phyloP scores from a whole-genome alignment of 2,329 filamentous ascomycete genomes.

The Graphilbum sp. region DNA sequence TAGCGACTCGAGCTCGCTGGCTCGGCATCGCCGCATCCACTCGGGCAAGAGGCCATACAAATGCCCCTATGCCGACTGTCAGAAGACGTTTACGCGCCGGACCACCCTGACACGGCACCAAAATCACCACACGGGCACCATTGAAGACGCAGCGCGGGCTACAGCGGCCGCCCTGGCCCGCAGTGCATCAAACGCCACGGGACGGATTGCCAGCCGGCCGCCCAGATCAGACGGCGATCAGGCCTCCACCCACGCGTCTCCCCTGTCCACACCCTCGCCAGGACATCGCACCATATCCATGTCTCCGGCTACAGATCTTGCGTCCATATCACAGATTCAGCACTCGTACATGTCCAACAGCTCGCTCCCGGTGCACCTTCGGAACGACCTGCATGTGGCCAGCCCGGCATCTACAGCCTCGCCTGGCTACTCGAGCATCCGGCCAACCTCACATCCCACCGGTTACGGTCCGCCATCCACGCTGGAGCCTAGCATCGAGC shows the following conservation, averaged over 20 bases:
- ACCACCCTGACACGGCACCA: conserved; percentile 92
- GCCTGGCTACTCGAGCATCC: conserved; percentile 37
- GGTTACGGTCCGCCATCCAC: conserved; percentile 71
- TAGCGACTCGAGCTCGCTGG: conserved; percentile 87
- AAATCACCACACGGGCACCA: conserved; percentile 87
- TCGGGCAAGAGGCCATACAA: conserved; percentile 94
- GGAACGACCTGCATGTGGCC: conserved; percentile 53
- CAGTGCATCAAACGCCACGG: conserved; percentile 19
- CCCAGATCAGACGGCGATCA: conserved; percentile 50
- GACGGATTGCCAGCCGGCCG: conserved; percentile 23
- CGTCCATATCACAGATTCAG: conserved; percentile 50
- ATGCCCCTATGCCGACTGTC: conserved; percentile 91
- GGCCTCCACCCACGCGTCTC: conserved; percentile 55
- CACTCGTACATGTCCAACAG: conserved; percentile 64
- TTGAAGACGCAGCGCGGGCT: conserved; percentile 81
- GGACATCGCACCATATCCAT: conserved; percentile 64
- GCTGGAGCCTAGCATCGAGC: conserved; percentile 71
- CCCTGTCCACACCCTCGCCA: conserved; percentile 67
- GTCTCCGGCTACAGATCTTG: conserved; percentile 63
- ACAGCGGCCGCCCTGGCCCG: conserved; percentile 70
- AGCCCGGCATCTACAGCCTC: conserved; percentile 55
- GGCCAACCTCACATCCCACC: conserved; percentile 73
- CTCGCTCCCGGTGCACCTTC: conserved; percentile 68
- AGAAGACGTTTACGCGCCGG: conserved; percentile 93
- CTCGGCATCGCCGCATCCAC: conserved; percentile 85